A percentile compares a stretch with the other conserved stretches of the same genome.
phyloP scores from a whole-genome alignment of 2,329 filamentous ascomycete genomes.

The Ophiostoma triangulosporum region DNA sequence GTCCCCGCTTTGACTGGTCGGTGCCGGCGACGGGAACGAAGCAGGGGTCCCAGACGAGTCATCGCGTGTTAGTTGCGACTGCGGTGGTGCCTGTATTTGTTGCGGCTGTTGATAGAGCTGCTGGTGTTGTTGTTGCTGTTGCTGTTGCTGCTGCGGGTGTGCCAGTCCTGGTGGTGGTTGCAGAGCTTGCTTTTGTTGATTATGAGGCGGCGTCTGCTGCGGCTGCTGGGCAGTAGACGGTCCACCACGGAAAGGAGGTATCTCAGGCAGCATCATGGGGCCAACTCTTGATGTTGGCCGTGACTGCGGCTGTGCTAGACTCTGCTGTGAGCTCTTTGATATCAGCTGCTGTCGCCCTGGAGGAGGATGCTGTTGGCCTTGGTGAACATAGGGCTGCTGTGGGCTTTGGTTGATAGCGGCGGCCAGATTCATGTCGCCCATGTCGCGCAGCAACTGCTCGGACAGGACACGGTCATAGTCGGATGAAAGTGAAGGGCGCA shows the following conservation, averaged over 20 bases:
- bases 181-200: conserved; percentile 17
- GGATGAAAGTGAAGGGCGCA: conserved; percentile 30
- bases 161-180: conserved; percentile 7
- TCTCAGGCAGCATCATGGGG: conserved; percentile 36
- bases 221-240: conserved; percentile 16
- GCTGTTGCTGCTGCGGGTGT: background rate
- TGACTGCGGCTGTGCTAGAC: conserved; percentile 19
- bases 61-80: background rate
- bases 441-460: conserved; percentile 49
- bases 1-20: conserved; percentile 49
- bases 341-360: conserved; percentile 14
- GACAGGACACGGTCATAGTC: conserved; percentile 49
- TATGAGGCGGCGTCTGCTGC: conserved; percentile 15
- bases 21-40: conserved; percentile 43
- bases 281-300: conserved; percentile 26
- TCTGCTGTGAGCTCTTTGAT: conserved; percentile 22
- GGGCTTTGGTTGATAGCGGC: conserved; percentile 18
- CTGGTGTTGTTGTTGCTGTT: background rate
- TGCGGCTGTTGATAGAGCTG: background rate
- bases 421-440: conserved; percentile 41
- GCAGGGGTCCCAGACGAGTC: conserved; percentile 17
- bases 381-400: conserved; percentile 2
- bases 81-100: background rate
- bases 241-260: conserved; percentile 38
- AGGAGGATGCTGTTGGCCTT: conserved; percentile 8